phyloP scores from a whole-genome alignment of 352 stramenopile genomes.

The Nothophytophthora sp. region DNA sequence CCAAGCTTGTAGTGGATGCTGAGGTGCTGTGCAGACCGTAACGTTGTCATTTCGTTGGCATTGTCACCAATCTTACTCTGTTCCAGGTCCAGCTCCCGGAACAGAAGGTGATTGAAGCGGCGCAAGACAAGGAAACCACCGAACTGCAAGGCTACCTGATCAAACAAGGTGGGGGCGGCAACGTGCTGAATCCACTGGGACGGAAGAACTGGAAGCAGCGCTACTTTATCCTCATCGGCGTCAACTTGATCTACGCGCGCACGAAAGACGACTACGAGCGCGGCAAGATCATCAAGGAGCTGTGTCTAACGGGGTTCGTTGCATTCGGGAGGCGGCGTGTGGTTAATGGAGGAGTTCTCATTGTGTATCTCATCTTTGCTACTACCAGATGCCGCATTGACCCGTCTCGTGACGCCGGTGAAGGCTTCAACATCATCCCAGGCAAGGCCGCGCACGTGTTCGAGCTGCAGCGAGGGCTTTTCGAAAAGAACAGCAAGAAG shows the following conservation, averaged over 20 bases:
- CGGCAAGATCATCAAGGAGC: constrained; percentile 85
- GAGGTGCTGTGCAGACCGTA: background rate
- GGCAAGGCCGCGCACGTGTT: constrained; percentile 70
- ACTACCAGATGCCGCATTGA: constrained; percentile 63
- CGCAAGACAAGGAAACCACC: constrained; percentile 61
- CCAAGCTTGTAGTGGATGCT: no score
- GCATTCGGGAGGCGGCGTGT: background rate
- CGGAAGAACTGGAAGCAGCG: constrained; percentile 90
- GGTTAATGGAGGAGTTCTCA: background rate
- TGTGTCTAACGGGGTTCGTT: constrained; percentile 72
- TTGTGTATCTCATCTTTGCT: background rate
- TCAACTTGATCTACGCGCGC: constrained; percentile 79
- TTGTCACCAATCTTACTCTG: no score
- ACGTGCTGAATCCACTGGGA: constrained; percentile 73
- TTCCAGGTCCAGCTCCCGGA: constrained; percentile 68
- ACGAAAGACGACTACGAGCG: constrained; percentile 89
- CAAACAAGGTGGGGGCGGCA: constrained; percentile 83
- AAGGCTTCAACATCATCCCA: constrained; percentile 85
- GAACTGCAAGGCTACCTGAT: constrained; percentile 85
- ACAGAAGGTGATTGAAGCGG: constrained; percentile 80
- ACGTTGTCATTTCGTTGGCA: no score
- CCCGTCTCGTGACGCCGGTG: constrained; percentile 68
- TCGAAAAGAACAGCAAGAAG: constrained; percentile 84
- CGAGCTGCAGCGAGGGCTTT: constrained; percentile 71
- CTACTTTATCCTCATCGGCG: constrained; percentile 82